Percentiles rank a stretch among this genome's conserved stretches.
Conservation (phyloP, 257 asterid species). For the Capsicum rhomboideum region DNA sequence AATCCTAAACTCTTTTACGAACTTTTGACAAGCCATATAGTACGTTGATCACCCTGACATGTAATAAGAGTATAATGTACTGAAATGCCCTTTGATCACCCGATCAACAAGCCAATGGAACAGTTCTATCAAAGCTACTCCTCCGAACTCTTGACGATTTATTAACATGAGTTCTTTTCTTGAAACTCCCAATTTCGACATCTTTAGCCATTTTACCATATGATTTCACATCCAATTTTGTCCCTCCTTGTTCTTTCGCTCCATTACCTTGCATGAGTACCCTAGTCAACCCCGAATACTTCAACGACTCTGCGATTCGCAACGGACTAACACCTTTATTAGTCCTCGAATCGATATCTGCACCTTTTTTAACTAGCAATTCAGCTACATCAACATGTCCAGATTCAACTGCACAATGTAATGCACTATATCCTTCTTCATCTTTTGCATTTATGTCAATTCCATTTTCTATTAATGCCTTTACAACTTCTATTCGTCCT, state of each 20-base stretch:
- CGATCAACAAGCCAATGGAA: constrained; percentile 14
- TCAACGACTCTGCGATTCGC: constrained; percentile 49
- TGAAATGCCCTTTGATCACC: neutral
- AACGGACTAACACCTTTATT: constrained; percentile 49
- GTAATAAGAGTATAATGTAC: neutral
- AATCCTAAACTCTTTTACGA: neutral
- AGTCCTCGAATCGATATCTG: constrained; percentile 48
- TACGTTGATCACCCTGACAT: neutral
- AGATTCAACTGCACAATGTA: constrained; percentile 66
- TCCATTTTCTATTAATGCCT: constrained; percentile 46
- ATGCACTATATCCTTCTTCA: constrained; percentile 60
- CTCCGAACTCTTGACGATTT: constrained; percentile 30
- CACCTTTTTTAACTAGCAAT: constrained; percentile 64
- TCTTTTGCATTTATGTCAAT: constrained; percentile 50
- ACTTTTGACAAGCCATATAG: no score
- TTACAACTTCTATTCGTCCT: constrained; percentile 44
- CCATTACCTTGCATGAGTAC: constrained; percentile 46
- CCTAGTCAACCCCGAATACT: constrained; percentile 56
- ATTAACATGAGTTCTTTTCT: constrained; percentile 22
- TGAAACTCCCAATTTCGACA: constrained; percentile 14
- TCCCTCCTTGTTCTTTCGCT: constrained; percentile 20
- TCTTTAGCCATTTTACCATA: constrained; percentile 24
- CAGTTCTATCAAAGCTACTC: constrained; percentile 37
- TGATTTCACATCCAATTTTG: neutral
- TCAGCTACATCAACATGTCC: constrained; percentile 62